phyloP scores from a whole-genome alignment of 2,329 filamentous ascomycete genomes.

The Drechslera avenae region DNA sequence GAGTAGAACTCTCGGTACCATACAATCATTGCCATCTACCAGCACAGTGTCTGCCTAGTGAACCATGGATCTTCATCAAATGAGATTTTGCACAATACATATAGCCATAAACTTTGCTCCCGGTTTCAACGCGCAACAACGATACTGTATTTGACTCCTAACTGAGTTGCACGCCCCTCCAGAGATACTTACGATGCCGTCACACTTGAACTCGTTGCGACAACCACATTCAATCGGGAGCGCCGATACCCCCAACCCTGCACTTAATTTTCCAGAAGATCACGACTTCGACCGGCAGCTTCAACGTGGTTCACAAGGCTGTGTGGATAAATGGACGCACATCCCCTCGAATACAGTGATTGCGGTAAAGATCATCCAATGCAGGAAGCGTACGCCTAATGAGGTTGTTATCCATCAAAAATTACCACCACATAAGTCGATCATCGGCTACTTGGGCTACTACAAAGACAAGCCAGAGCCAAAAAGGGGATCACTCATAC shows the following conservation, averaged over 20 bases:
- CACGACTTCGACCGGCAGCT: background rate
- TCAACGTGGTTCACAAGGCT: constrained; percentile 15
- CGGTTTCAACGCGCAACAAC: background rate
- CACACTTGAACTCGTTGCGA: background rate
- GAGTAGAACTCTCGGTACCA: too few relatives aligned
- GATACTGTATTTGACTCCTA: background rate
- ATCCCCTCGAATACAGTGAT: constrained; percentile 4
- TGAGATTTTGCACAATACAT: too few relatives aligned
- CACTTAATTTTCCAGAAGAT: background rate
- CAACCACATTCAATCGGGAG: background rate
- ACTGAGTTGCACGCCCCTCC: background rate
- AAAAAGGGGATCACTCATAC: constrained; percentile 9
- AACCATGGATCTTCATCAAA: too few relatives aligned
- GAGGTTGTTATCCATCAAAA: constrained; percentile 20
- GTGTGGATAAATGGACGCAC: constrained; percentile 18
- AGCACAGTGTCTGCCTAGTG: too few relatives aligned
- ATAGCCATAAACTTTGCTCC: background rate
- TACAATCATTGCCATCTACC: too few relatives aligned
- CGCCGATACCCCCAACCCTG: background rate
- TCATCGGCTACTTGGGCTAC: constrained; percentile 15
- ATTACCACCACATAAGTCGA: constrained; percentile 17
- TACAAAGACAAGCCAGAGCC: constrained; percentile 1
- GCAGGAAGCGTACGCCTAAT: background rate
- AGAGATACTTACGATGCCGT: background rate
- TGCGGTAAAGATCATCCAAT: constrained; percentile 20